phyloP scores from a whole-genome alignment of 805 yeast species.

The Wickerhamiella sorbophila region DNA sequence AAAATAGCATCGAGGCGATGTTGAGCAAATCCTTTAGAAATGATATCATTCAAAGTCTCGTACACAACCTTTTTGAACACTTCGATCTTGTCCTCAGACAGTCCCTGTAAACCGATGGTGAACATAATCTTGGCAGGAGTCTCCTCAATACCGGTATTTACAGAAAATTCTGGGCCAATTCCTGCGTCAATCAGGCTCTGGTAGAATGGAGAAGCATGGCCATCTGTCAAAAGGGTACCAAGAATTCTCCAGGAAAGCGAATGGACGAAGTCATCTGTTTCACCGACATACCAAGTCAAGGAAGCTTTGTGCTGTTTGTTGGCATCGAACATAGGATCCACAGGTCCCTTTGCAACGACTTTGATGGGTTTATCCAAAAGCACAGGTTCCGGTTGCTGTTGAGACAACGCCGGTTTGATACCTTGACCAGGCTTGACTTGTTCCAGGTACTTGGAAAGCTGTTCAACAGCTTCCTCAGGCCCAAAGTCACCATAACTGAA shows the following conservation, averaged over 20 bases:
- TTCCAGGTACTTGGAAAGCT: conserved; percentile 14
- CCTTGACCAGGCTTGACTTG: conserved; percentile 1
- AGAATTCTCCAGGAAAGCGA: conserved; percentile 60
- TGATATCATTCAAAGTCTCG: conserved; percentile 33
- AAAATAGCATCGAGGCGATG: conserved; percentile 68
- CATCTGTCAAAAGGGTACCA: conserved; percentile 63
- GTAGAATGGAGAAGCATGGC: conserved; percentile 83
- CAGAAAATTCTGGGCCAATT: conserved; percentile 69
- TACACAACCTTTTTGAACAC: conserved; percentile 36
- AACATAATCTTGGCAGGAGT: conserved; percentile 64
- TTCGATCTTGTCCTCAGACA: conserved; percentile 33
- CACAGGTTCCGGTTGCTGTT: conserved; percentile 30
- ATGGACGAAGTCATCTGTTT: conserved; percentile 52
- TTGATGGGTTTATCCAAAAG: conserved; percentile 25
- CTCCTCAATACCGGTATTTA: conserved; percentile 77
- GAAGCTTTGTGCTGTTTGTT: conserved; percentile 61
- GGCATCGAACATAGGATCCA: conserved; percentile 63
- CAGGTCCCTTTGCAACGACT: conserved; percentile 50
- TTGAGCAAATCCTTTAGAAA: conserved; percentile 34
- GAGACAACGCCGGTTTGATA: conserved; percentile 2
- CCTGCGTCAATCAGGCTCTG: conserved; percentile 78
- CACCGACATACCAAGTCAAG: conserved; percentile 77
- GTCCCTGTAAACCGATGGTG: conserved; percentile 76
- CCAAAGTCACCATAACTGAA: conserved; percentile 71
- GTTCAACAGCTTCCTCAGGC: conserved; percentile 15